Evolutionary conservation across 441 rosid genomes (phyloP), one percentile per base, ranked within the genome.

Genomic region (Viola pubescens): DNA sequence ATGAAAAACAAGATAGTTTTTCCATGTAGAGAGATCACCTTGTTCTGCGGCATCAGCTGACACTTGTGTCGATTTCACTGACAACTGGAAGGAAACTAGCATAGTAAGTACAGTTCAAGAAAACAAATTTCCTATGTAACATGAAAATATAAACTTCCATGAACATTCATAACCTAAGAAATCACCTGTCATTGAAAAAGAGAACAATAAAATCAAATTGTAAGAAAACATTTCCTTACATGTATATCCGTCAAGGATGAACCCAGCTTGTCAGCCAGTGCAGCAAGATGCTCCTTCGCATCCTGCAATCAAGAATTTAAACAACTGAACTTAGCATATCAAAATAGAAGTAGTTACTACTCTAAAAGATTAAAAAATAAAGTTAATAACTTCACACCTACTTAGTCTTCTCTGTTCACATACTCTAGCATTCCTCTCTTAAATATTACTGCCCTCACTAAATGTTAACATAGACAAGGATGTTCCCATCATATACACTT

Each of bases 201-300:
- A 65, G 45, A 71, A 64, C 49, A 59, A 65, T 58, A 48, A 66
- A 65, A 53, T 44, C 58, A 60, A 67, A 58, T 39, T 14, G 50
- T 26, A 52, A 53, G 54, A 75, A 13, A 57, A 7, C 51, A 70
- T 64, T 59, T 66, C 45, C 77, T 59, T 90, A 94, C 97, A 75
- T 88, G 80, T 62, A 90, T 94, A 73, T 83, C 97, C 12, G 92
- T 81, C 75, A 94, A 81, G 62, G 97, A 86, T 13, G 83, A 62
- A 67, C 96, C 97, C 78, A 94, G 81, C 81, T 88, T 81, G 85
- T 90, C 90, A 48, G 91, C 99, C 73, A 94, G 63, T 5, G 99
- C 97, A 60, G 82, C 82, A 65, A 94, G 94, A 77, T 90, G 96
- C 82, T 86, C 96, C 81, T 90, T 94, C 49, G 96, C 97, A 65